These are phyloP conservation scores for Syzygium aqueum DNA, from an alignment of 345 rosid species.

Conservation along the genomic window DNA sequence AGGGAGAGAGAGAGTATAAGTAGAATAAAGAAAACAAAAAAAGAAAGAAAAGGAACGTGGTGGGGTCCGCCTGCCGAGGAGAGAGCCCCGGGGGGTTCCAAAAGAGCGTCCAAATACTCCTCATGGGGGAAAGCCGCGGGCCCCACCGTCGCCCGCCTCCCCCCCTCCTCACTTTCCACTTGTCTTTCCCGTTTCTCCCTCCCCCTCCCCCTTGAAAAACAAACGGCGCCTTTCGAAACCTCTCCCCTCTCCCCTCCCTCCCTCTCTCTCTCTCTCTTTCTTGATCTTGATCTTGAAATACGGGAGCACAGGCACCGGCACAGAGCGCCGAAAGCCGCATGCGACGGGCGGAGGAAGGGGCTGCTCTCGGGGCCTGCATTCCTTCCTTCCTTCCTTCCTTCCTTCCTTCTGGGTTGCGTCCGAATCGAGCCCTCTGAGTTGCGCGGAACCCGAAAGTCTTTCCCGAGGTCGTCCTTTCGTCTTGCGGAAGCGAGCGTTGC, in stretches of 20 bases:
- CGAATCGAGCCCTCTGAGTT: neutral
- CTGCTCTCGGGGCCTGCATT: neutral
- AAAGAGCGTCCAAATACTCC: constrained; percentile 61
- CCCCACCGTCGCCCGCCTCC: constrained; percentile 21
- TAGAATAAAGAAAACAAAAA: neutral
- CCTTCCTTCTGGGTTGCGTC: neutral
- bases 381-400: neutral
- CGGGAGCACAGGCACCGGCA: neutral
- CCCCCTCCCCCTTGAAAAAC: constrained; percentile 5
- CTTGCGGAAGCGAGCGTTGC: neutral
- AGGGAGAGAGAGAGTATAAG: neutral
- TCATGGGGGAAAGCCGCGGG: constrained; percentile 16
- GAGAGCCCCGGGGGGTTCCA: constrained; percentile 13
- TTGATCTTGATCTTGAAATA: neutral
- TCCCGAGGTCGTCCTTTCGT: too few species aligned
- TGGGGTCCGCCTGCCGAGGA: constrained; percentile 19
- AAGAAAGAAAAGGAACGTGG: too few species aligned
- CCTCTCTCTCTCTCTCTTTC: neutral
- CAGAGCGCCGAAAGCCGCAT: neutral
- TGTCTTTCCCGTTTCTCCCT: neutral
- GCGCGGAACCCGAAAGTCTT: too few species aligned
- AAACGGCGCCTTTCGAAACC: constrained; percentile 29
- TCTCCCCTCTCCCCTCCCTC: neutral
- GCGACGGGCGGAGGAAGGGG: neutral
- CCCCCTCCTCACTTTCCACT: neutral